Evolutionary conservation across 441 rosid genomes (phyloP).

Genomic region (Caryocar brasiliense): DNA sequence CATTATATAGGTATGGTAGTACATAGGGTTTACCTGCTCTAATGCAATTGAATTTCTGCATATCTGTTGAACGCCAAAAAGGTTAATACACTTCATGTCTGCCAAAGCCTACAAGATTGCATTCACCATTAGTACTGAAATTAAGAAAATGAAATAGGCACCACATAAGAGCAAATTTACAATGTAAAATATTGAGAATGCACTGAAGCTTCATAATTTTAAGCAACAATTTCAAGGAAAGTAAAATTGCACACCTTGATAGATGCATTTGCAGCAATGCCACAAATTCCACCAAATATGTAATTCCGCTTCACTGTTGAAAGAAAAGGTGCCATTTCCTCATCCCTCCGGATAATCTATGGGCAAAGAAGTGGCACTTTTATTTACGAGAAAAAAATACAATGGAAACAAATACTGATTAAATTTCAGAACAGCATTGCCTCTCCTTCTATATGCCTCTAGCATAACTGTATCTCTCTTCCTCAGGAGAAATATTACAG

Average conservation of each 20-base stretch:
- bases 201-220: background rate
- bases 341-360: constrained; percentile 90
- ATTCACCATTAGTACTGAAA: constrained; percentile 13
- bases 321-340: constrained; percentile 90
- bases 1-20: background rate
- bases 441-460: no score
- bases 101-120: constrained; percentile 56
- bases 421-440: no score
- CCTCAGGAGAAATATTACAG: no score
- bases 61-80: constrained; percentile 98
- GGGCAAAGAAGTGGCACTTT: background rate
- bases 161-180: background rate
- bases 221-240: constrained; percentile 1
- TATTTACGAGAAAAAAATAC: background rate
- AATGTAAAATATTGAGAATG: background rate
- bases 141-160: background rate
- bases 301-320: constrained; percentile 62
- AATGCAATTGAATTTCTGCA: constrained; percentile 90
- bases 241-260: constrained; percentile 53
- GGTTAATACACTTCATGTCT: constrained; percentile 73
- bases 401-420: background rate
- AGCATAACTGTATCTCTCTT: no score
- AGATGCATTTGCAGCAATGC: constrained; percentile 73
- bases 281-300: constrained; percentile 93
- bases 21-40: constrained; percentile 69